A percentile compares a stretch with the other conserved stretches of the same genome.
Conservation (phyloP, 2,329 filamentous ascomycete genomes). For the Tolypocladium cylindrosporum region DNA sequence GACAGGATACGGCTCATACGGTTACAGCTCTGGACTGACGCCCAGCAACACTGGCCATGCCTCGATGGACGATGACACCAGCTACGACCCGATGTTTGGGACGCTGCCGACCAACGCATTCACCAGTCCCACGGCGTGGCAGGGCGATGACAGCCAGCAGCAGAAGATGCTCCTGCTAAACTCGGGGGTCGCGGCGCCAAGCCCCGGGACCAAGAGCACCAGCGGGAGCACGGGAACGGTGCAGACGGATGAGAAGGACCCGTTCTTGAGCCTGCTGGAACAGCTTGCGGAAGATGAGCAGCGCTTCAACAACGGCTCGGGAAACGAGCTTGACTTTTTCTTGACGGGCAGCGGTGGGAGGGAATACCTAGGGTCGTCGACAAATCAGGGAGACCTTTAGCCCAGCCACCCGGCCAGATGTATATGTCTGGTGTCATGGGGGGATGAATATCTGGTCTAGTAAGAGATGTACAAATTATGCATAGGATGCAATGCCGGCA, state of each 20-base stretch:
- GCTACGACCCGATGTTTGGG: slow-evolving; percentile 52
- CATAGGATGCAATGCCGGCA: neutral
- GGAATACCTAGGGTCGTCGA: neutral
- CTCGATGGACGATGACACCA: slow-evolving; percentile 19
- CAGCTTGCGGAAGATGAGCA: slow-evolving; percentile 77
- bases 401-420: too few relatives aligned
- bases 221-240: slow-evolving; percentile 38
- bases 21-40: slow-evolving; percentile 22
- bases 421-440: neutral
- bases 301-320: slow-evolving; percentile 45
- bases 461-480: neutral
- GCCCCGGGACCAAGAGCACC: slow-evolving; percentile 39
- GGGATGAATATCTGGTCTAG: too few relatives aligned
- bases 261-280: slow-evolving; percentile 69
- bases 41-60: slow-evolving; percentile 15
- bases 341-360: slow-evolving; percentile 21
- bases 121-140: slow-evolving; percentile 41
- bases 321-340: slow-evolving; percentile 72
- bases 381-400: too few relatives aligned
- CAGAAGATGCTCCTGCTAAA: slow-evolving; percentile 9
- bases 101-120: slow-evolving; percentile 42
- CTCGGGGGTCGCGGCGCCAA: slow-evolving; percentile 14
- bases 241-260: slow-evolving; percentile 60
- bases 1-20: slow-evolving; percentile 20
- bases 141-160: slow-evolving; percentile 26